phyloP scores from a whole-genome alignment of 1,139 yeast genomes.

The Nakaseomyces glabratus region DNA sequence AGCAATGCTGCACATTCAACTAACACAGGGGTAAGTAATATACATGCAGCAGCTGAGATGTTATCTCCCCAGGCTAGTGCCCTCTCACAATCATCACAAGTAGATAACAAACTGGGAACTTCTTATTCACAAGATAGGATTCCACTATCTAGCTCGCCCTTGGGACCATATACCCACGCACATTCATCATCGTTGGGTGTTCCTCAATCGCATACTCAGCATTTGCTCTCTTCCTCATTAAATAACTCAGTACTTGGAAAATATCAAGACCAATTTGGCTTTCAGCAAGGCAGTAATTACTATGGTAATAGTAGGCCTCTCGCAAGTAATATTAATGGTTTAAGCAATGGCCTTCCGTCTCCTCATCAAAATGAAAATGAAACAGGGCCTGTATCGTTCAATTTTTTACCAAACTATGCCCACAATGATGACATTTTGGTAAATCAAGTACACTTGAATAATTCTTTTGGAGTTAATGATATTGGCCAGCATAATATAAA shows the following conservation, averaged over 20 bases:
- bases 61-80: slow-evolving; percentile 6
- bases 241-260: slow-evolving; percentile 11
- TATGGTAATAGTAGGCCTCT: slow-evolving; percentile 7
- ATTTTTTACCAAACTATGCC: neutral
- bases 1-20: neutral
- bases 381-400: slow-evolving; percentile 2
- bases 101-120: slow-evolving; percentile 1
- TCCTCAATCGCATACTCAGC: slow-evolving; percentile 13
- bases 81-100: slow-evolving; percentile 1
- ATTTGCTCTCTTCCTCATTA: slow-evolving; percentile 16
- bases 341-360: slow-evolving; percentile 2
- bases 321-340: slow-evolving; percentile 7
- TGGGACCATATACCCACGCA: slow-evolving; percentile 5
- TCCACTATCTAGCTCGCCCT: slow-evolving; percentile 8
- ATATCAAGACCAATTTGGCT: slow-evolving; percentile 2
- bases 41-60: slow-evolving; percentile 4
- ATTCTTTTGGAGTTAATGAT: neutral
- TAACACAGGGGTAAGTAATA: slow-evolving; percentile 1
- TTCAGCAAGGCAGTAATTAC: slow-evolving; percentile 8
- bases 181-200: slow-evolving; percentile 5
- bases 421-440: neutral
- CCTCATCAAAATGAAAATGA: slow-evolving; percentile 1
- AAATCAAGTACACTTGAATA: neutral
- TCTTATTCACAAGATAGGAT: slow-evolving; percentile 7
- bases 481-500: slow-evolving; percentile 1